A percentile compares a stretch with the other conserved stretches of the same genome.
Conservation (phyloP, 495 filamentous ascomycete genomes). For the Xylaria grammica region DNA sequence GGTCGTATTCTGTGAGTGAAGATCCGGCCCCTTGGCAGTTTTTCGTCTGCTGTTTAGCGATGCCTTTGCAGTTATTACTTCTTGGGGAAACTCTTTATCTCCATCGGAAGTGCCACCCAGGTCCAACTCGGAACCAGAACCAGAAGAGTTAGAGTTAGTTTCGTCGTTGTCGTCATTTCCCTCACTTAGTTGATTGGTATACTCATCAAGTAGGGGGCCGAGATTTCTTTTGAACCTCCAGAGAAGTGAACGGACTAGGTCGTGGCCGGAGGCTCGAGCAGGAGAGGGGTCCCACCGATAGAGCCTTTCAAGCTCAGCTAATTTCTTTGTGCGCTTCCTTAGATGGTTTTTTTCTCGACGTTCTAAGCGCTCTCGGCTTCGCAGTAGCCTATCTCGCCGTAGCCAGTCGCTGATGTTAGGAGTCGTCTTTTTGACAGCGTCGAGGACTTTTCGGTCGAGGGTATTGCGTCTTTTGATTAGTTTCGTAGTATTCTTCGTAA, state of each 20-base stretch:
- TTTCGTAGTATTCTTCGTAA: neutral
- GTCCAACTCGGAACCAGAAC: neutral
- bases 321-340: neutral
- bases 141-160: neutral
- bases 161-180: neutral
- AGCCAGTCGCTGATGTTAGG: neutral
- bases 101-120: neutral
- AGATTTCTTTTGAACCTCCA: slow-evolving; percentile 20
- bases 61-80: neutral
- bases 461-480: slow-evolving; percentile 15
- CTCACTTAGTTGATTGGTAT: neutral
- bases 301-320: slow-evolving; percentile 16
- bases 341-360: slow-evolving; percentile 10
- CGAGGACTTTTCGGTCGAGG: slow-evolving; percentile 19
- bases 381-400: slow-evolving; percentile 10
- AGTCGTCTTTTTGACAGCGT: slow-evolving; percentile 1
- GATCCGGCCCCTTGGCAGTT: neutral
- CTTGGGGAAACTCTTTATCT: neutral
- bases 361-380: neutral
- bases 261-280: neutral
- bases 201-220: slow-evolving; percentile 10
- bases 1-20: neutral
- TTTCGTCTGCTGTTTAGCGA: neutral
- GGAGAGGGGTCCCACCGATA: slow-evolving; percentile 4
- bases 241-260: slow-evolving; percentile 17